Percentiles rank a stretch among this genome's conserved stretches.
Conservation (phyloP, 2,329 filamentous ascomycete genomes). For the Claviceps sp. region DNA sequence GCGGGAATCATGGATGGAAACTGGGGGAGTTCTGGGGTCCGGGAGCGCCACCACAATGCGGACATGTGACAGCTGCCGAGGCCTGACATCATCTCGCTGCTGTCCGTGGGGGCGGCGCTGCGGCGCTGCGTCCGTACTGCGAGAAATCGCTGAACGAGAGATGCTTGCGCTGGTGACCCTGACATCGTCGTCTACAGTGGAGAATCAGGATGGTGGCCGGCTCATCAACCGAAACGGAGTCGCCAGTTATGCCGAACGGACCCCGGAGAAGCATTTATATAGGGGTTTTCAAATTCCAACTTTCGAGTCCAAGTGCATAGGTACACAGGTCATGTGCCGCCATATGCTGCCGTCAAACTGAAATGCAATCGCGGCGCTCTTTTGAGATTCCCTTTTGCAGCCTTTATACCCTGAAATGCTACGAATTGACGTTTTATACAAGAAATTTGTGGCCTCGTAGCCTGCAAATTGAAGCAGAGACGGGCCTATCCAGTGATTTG, state of each 20-base stretch:
- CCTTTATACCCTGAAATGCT: neutral
- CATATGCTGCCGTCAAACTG: too few species aligned
- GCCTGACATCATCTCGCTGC: conserved; percentile 4
- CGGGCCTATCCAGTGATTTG: neutral
- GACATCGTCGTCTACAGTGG: too few species aligned
- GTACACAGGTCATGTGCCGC: too few species aligned
- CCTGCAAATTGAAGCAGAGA: neutral
- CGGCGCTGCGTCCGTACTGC: too few species aligned
- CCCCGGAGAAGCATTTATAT: neutral
- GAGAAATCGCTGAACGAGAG: too few species aligned
- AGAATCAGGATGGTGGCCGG: neutral
- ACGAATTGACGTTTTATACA: neutral
- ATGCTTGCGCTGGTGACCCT: too few species aligned
- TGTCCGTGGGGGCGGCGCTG: too few species aligned
- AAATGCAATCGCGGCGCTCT: neutral
- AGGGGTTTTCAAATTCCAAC: neutral
- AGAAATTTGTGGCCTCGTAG: neutral
- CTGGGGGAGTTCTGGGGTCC: neutral
- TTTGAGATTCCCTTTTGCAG: neutral
- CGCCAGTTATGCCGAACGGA: neutral
- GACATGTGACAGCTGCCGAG: conserved; percentile 6
- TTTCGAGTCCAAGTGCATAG: too few species aligned
- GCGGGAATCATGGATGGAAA: neutral
- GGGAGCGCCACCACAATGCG: neutral
- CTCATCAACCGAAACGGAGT: neutral